Percentiles rank a stretch among this genome's conserved stretches.
These are phyloP conservation scores for Candida mesenterica DNA, from an alignment of 1,139 yeast species.

Conservation along the genomic window DNA sequence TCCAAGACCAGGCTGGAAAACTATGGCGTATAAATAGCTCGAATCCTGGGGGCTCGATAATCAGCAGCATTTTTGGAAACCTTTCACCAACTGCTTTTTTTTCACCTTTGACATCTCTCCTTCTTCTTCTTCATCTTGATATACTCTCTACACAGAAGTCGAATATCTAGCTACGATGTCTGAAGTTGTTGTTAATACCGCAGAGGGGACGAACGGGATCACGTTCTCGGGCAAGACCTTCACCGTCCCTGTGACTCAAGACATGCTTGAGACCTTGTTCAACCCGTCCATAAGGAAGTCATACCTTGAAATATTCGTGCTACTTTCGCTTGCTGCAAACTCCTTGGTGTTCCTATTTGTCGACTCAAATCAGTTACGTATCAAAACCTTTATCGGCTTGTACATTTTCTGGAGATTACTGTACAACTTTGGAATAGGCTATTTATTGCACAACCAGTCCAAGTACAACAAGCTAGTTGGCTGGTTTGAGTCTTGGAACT, in stretches of 20 bases:
- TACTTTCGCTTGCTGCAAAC: constrained; percentile 51
- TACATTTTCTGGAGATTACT: constrained; percentile 76
- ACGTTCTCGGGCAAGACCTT: constrained; percentile 53
- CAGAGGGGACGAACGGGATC: constrained; percentile 32
- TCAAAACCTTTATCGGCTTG: constrained; percentile 47
- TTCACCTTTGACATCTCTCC: too few species aligned
- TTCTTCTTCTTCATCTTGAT: too few species aligned
- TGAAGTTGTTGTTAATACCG: background rate
- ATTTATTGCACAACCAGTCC: constrained; percentile 66
- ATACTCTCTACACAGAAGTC: too few species aligned
- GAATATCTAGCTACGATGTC: constrained; percentile 1
- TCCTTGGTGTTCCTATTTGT: constrained; percentile 47
- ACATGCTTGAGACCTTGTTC: constrained; percentile 79
- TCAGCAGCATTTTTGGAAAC: too few species aligned
- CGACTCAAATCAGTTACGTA: constrained; percentile 30
- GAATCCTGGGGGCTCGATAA: too few species aligned
- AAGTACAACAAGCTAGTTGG: constrained; percentile 54
- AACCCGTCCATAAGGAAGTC: constrained; percentile 77
- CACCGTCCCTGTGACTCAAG: constrained; percentile 76
- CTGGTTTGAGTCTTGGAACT: constrained; percentile 47
- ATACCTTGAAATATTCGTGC: constrained; percentile 59
- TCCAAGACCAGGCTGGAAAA: too few species aligned
- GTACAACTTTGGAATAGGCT: constrained; percentile 81
- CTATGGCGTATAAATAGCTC: too few species aligned
- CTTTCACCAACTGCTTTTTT: too few species aligned